These are phyloP conservation scores for Zancudomyces culisetae DNA, from an alignment of 371 early-diverging fungal species.

Conservation along the genomic window DNA sequence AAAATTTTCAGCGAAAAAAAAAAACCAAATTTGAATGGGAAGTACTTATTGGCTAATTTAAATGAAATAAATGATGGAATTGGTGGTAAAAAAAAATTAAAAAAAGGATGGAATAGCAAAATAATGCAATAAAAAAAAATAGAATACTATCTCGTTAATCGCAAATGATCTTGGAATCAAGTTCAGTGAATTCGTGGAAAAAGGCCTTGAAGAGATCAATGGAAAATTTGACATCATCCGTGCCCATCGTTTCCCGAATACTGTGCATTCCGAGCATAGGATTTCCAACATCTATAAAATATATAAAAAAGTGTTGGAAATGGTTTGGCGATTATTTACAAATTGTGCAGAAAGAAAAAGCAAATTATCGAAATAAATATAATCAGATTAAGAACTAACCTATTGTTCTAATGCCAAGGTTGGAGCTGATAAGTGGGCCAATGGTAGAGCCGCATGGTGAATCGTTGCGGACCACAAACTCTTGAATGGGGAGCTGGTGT, in stretches of 20 bases:
- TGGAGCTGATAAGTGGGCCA: slow-evolving; percentile 86
- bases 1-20: too few relatives aligned
- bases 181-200: not conserved
- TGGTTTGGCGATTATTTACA: too few relatives aligned
- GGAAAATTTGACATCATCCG: slow-evolving; percentile 67
- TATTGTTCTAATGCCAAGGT: slow-evolving; percentile 85
- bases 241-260: slow-evolving; percentile 84
- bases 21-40: too few relatives aligned
- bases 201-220: slow-evolving; percentile 45
- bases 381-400: not conserved
- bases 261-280: slow-evolving; percentile 93
- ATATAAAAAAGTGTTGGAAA: too few relatives aligned
- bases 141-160: too few relatives aligned
- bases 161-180: not conserved
- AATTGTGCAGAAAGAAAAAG: too few relatives aligned
- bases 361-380: too few relatives aligned
- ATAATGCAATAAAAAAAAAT: too few relatives aligned
- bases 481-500: slow-evolving; percentile 69
- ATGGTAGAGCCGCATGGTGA: slow-evolving; percentile 88
- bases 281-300: slow-evolving; percentile 64
- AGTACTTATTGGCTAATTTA: too few relatives aligned
- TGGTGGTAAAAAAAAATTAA: too few relatives aligned
- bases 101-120: too few relatives aligned
- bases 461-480: slow-evolving; percentile 89
- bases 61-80: too few relatives aligned